These are phyloP conservation scores for Pythium vanterpoolii DNA, from an alignment of 352 stramenopile genomes.

Conservation along the genomic window DNA sequence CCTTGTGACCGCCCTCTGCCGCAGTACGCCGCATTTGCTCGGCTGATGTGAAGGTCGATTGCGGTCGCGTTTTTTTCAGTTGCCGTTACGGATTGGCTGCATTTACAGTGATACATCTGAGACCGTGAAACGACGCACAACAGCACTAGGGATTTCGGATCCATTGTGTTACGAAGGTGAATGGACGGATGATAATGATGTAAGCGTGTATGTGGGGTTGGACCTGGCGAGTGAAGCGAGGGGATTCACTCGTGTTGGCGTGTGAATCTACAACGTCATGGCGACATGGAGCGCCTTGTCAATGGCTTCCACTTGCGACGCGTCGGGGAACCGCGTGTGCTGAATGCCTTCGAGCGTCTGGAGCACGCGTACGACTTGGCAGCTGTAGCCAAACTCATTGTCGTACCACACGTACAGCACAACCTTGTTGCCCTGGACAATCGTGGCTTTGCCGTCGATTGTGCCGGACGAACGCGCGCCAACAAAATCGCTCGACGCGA, in stretches of 20 bases:
- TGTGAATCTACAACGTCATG: slow-evolving; percentile 10
- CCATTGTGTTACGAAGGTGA: no score
- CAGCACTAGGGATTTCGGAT: no score
- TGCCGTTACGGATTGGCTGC: no score
- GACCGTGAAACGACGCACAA: no score
- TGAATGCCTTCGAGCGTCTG: slow-evolving; percentile 79
- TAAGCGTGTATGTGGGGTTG: no score
- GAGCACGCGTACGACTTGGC: slow-evolving; percentile 79
- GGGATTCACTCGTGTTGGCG: background rate
- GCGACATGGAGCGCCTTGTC: slow-evolving; percentile 58
- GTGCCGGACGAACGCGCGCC: slow-evolving; percentile 68
- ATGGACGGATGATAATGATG: no score
- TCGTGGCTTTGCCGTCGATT: slow-evolving; percentile 83
- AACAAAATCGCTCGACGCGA: slow-evolving; percentile 83
- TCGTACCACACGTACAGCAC: slow-evolving; percentile 91
- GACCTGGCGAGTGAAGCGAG: no score
- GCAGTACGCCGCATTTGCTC: background rate
- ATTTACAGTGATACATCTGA: no score
- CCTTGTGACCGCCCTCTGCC: background rate
- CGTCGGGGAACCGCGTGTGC: slow-evolving; percentile 68
- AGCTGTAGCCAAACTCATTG: slow-evolving; percentile 90
- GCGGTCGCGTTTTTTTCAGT: no score
- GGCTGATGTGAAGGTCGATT: background rate
- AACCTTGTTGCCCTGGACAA: slow-evolving; percentile 80
- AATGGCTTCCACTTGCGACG: slow-evolving; percentile 63